A percentile compares a stretch with the other conserved stretches of the same genome.
phyloP scores from a whole-genome alignment of 140 eudicot genomes.

The Flaveria floridana region DNA sequence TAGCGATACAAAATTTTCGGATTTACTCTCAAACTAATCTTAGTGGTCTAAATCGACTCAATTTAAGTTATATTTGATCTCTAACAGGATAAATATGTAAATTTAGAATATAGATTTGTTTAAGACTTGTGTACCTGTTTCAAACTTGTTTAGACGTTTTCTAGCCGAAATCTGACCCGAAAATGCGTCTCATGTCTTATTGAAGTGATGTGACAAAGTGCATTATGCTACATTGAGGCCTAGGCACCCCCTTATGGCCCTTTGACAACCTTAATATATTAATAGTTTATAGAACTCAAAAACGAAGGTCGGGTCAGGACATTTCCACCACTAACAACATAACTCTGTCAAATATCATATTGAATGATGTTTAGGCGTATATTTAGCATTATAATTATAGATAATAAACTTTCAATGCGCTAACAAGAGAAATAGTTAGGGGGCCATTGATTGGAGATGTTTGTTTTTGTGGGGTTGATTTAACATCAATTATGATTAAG shows the following conservation, averaged over 20 bases:
- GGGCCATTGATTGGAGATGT: constrained; percentile 29
- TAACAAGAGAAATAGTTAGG: constrained; percentile 26
- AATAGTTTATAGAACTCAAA: neutral
- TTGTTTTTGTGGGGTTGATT: constrained; percentile 39
- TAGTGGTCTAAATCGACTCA: no score
- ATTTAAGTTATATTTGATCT: no score
- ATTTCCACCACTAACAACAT: neutral
- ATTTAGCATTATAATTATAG: no score
- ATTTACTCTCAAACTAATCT: neutral
- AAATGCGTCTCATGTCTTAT: neutral
- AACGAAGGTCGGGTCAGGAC: neutral
- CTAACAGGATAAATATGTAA: no score
- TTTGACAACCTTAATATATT: neutral
- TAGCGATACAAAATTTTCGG: neutral
- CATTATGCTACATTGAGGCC: no score
- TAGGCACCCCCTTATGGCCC: no score
- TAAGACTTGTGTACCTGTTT: no score
- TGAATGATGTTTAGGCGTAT: neutral
- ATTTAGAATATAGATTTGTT: no score
- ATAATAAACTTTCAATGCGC: no score
- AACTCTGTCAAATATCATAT: neutral
- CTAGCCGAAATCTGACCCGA: no score
- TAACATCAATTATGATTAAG: constrained; percentile 36
- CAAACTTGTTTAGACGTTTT: no score
- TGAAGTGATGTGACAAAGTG: neutral